Evolutionary conservation across 2,329 filamentous ascomycete genomes (phyloP).

Genomic region (Diaporthe eres): DNA sequence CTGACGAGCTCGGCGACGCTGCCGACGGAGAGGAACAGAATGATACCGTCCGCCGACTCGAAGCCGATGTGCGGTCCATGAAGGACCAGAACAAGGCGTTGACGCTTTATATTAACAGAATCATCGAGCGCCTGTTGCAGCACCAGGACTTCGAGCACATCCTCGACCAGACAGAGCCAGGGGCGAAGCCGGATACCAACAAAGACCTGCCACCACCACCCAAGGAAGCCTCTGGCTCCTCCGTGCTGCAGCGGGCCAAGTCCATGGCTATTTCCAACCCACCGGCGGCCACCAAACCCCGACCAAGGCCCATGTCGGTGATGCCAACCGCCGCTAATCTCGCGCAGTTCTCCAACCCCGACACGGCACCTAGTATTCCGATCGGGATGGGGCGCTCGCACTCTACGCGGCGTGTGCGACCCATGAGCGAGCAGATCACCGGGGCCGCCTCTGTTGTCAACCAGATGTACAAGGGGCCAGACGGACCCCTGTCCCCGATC

Average conservation of each 20-base stretch:
- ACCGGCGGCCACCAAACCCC: constrained; percentile 54
- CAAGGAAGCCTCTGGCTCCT: constrained; percentile 61
- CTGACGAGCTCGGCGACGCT: constrained; percentile 87
- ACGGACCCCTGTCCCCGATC: constrained; percentile 73
- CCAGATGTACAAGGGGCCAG: constrained; percentile 88
- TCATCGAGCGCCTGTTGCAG: constrained; percentile 94
- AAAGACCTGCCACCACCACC: constrained; percentile 90
- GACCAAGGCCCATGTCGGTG: constrained; percentile 70
- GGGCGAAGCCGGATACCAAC: constrained; percentile 68
- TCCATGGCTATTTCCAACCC: constrained; percentile 66
- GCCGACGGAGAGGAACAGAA: constrained; percentile 67
- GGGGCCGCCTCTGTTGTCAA: constrained; percentile 81
- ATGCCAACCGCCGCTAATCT: constrained; percentile 63
- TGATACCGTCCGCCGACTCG: constrained; percentile 76
- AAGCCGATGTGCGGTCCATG: constrained; percentile 82
- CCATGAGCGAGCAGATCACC: constrained; percentile 75
- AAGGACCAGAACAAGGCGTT: constrained; percentile 98
- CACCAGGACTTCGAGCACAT: constrained; percentile 97
- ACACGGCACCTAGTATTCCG: constrained; percentile 83
- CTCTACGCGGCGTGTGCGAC: constrained; percentile 63
- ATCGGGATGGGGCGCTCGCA: constrained; percentile 71
- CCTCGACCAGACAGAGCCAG: constrained; percentile 81
- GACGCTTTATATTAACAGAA: constrained; percentile 98
- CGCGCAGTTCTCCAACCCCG: constrained; percentile 65
- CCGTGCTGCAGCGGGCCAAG: constrained; percentile 73